Evolutionary conservation across 2,329 filamentous ascomycete genomes (phyloP), one percentile per base, ranked within the genome.

Genomic region (Amauroascus verrucosus): DNA sequence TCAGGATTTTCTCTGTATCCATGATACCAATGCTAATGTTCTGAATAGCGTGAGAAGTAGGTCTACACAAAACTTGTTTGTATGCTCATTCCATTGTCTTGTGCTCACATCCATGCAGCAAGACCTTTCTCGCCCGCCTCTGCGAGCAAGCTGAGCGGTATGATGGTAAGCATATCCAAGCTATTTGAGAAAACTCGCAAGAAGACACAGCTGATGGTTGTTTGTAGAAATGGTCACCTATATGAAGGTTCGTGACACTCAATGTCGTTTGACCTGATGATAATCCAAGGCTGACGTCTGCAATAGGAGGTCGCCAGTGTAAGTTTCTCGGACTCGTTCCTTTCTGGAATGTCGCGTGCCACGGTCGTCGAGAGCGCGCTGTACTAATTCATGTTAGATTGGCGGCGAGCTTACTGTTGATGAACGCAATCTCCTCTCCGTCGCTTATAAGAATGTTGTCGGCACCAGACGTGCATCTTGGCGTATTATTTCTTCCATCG

Each of bases 111-210:
- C 57, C 59, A 56, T 60, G 37, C 73, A 95, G 89, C 86, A 97
- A 97, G 85, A 97, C 93, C 72, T 97, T 97, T 83, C 88, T 97
- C 75, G 93, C 93, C 76, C 85, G 93, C 79, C 89, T 98, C 73
- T 97, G 93, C 82, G 93, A 97, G 87, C 93, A 98, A 84, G 93
- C 93, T 73, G 93, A 97, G 83, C 91, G 91, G 72, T 98, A 98
- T 78, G 91, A 98, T 91, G 93, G 80, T 83, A 72, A 74, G 80
- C 71, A 33, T 20, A 28, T 8, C 30, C 14, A 16, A 11, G 40
- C 49, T 59, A 57, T 61, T 11, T 14, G 16, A 7, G n/a, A 41
- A 9, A 8, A n/a, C 24, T 33, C 43, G 13, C 33, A 24, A 18
- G 26, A 13, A n/a, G 4, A 26, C 9, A 30, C 24, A 41, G 37